Conservation (phyloP, 495 filamentous ascomycete species). For the Podospora fimiseda region DNA sequence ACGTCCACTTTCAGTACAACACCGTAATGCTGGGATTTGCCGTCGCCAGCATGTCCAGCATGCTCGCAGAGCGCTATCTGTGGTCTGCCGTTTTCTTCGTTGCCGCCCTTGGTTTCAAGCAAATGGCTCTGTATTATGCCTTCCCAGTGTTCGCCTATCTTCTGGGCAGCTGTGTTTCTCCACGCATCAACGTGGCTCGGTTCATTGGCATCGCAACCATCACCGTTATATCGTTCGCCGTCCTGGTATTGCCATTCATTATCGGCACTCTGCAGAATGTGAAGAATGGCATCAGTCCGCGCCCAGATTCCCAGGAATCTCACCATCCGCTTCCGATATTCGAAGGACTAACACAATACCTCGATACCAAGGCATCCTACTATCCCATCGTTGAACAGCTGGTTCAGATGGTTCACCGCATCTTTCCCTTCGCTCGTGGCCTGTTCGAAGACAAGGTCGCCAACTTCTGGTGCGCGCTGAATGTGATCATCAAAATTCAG, state of each 20-base stretch:
- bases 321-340: slow-evolving; percentile 53
- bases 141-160: slow-evolving; percentile 89
- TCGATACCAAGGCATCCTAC: slow-evolving; percentile 59
- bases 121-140: slow-evolving; percentile 97
- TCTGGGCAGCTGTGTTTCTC: slow-evolving; percentile 74
- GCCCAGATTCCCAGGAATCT: slow-evolving; percentile 41
- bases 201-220: slow-evolving; percentile 67
- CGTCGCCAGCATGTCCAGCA: slow-evolving; percentile 77
- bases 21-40: slow-evolving; percentile 94
- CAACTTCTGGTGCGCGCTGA: slow-evolving; percentile 92
- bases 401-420: slow-evolving; percentile 73
- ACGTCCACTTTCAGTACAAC: slow-evolving; percentile 99
- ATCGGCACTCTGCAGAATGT: slow-evolving; percentile 56
- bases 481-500: slow-evolving; percentile 80
- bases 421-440: slow-evolving; percentile 90
- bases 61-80: slow-evolving; percentile 73
- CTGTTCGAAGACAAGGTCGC: slow-evolving; percentile 98
- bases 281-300: slow-evolving; percentile 45
- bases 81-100: slow-evolving; percentile 95
- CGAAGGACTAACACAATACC: slow-evolving; percentile 47
- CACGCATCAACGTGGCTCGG: slow-evolving; percentile 59
- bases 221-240: slow-evolving; percentile 64
- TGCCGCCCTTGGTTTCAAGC: slow-evolving; percentile 88
- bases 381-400: slow-evolving; percentile 70
- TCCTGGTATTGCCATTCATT: slow-evolving; percentile 69